Conservation (phyloP, 805 yeast genomes). For the Monosporozyma solicola region DNA sequence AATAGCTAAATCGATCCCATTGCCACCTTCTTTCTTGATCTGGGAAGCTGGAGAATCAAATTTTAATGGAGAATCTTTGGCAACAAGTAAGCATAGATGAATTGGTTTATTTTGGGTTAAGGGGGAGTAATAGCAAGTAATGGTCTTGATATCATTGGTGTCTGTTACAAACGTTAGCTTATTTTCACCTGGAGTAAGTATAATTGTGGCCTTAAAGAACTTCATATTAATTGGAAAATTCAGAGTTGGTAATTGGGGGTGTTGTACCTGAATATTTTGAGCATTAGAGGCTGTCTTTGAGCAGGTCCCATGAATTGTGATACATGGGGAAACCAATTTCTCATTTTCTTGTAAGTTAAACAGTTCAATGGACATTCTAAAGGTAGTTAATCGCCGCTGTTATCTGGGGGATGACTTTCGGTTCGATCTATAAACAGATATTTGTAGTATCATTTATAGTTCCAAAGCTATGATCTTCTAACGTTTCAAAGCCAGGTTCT, state of each 20-base stretch:
- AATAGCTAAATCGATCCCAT: constrained; percentile 60
- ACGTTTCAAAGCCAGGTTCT: neutral
- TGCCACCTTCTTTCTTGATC: constrained; percentile 44
- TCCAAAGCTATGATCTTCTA: neutral
- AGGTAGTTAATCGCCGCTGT: neutral
- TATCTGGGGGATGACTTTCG: neutral
- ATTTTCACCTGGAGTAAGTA: constrained; percentile 64
- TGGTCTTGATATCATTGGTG: constrained; percentile 27
- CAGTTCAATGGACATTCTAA: constrained; percentile 14
- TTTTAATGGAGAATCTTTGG: constrained; percentile 58
- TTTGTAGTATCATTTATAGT: neutral
- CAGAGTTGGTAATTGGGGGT: constrained; percentile 49
- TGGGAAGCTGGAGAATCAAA: constrained; percentile 59
- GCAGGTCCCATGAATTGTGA: constrained; percentile 42
- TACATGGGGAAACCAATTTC: constrained; percentile 40
- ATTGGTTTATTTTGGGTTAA: constrained; percentile 59
- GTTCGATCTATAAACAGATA: neutral
- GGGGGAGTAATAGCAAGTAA: constrained; percentile 44
- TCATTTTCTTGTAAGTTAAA: constrained; percentile 29
- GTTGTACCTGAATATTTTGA: constrained; percentile 36
- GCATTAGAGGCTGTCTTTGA: constrained; percentile 16
- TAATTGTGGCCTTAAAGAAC: constrained; percentile 66
- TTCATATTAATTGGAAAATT: constrained; percentile 60
- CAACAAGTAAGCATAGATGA: constrained; percentile 72
- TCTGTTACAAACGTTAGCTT: constrained; percentile 41